Percentiles rank a stretch among this genome's conserved stretches.
phyloP scores from a whole-genome alignment of 2,329 filamentous ascomycete species.

The Didymella glomerata region DNA sequence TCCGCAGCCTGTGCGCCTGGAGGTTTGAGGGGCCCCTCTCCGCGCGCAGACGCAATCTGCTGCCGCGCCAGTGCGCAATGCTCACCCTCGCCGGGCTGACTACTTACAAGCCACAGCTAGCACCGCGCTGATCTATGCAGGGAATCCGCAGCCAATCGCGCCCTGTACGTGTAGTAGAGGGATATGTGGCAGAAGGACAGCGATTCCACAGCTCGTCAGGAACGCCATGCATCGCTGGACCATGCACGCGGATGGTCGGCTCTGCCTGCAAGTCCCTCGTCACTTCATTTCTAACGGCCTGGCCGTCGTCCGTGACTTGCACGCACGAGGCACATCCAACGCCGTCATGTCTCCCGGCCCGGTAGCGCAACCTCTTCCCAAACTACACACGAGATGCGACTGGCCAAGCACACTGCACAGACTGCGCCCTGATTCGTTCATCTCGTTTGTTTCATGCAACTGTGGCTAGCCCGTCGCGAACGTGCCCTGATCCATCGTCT shows the following conservation, averaged over 20 bases:
- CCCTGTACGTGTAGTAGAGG: conserved; percentile 1
- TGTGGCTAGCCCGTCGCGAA: conserved; percentile 17
- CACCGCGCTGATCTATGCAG: conserved; percentile 27
- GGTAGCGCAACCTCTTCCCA: conserved; percentile 23
- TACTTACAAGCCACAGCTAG: conserved; percentile 46
- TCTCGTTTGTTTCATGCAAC: conserved; percentile 26
- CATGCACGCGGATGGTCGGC: conserved; percentile 22
- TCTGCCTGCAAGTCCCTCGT: conserved; percentile 5
- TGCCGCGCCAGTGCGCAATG: conserved; percentile 25
- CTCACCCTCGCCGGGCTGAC: conserved; percentile 14
- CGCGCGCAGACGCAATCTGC: conserved; percentile 22
- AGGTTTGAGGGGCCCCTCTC: conserved; percentile 30
- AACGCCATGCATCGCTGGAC: conserved; percentile 9
- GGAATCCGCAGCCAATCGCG: conserved; percentile 18
- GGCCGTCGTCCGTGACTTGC: conserved; percentile 25
- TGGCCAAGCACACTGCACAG: conserved; percentile 20
- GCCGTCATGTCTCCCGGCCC: conserved; percentile 30
- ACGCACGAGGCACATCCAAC: conserved; percentile 31
- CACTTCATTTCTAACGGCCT: conserved; percentile 15
- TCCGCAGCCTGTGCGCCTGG: conserved; percentile 31
- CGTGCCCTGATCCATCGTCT: conserved; percentile 23
- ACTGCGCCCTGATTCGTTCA: conserved; percentile 26
- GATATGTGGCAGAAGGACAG: conserved; percentile 4
- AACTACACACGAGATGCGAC: conserved; percentile 28
- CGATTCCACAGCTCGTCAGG: neutral